phyloP scores from a whole-genome alignment of 441 rosid genomes.

The Metrosideros polymorpha region DNA sequence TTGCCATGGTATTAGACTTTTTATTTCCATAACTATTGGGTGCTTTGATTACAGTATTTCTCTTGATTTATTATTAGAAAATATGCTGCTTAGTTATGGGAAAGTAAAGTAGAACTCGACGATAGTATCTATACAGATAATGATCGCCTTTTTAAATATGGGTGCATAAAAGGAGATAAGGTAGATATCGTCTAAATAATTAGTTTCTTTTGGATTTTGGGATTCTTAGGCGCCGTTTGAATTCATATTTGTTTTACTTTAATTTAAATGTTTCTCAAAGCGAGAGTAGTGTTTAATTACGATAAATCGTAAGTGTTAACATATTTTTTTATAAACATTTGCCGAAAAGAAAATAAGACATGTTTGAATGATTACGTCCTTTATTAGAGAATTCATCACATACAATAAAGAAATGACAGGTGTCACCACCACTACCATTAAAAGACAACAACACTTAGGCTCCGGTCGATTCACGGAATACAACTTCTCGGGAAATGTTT shows the following conservation, averaged over 20 bases:
- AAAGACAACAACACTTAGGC: no score
- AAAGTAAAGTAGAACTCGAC: neutral
- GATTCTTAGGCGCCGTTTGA: neutral
- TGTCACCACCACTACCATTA: no score
- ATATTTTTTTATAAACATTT: no score
- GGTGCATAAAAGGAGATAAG: neutral
- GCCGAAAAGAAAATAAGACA: no score
- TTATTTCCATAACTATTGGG: neutral
- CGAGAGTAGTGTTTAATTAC: neutral
- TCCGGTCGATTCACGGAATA: no score
- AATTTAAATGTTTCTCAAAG: neutral
- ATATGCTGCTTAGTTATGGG: neutral
- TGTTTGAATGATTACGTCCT: no score
- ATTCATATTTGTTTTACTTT: no score
- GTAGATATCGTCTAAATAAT: neutral
- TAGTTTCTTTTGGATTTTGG: neutral
- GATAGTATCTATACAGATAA: neutral
- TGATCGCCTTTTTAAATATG: neutral
- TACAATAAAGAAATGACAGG: no score
- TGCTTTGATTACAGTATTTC: neutral
- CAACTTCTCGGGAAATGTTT: no score
- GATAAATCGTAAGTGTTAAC: neutral
- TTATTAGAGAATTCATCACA: no score
- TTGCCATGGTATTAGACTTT: neutral
- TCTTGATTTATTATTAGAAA: neutral